Percentiles rank a stretch among this genome's conserved stretches.
These are phyloP conservation scores for Cyberlindnera subsufficiens DNA, from an alignment of 805 yeast genomes.

Conservation along the genomic window DNA sequence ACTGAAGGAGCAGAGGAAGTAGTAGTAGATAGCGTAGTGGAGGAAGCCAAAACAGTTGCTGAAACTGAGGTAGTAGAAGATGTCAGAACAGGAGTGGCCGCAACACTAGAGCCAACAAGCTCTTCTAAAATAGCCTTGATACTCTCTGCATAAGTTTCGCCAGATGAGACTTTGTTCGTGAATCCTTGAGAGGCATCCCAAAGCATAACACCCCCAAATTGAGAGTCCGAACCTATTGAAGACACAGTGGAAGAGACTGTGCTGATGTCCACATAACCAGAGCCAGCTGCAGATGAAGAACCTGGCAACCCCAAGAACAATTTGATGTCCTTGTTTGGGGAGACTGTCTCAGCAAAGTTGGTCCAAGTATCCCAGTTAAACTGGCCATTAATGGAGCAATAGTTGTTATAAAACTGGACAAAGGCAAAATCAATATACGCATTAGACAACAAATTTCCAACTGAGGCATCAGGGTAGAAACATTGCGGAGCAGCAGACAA, in stretches of 20 bases:
- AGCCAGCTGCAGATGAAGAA: conserved; percentile 47
- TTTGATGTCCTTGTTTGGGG: conserved; percentile 67
- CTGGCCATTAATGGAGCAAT: conserved; percentile 47
- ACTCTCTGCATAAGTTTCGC: conserved; percentile 35
- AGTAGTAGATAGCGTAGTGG: conserved; percentile 12
- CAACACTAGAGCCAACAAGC: conserved; percentile 7
- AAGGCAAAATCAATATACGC: conserved; percentile 75
- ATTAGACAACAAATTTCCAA: conserved; percentile 51
- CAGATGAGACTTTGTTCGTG: conserved; percentile 39
- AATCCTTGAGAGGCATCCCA: conserved; percentile 89
- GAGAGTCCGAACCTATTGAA: conserved; percentile 62
- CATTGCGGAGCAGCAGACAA: conserved; percentile 93
- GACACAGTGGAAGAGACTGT: conserved; percentile 44
- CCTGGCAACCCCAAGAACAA: conserved; percentile 76
- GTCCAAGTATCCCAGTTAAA: conserved; percentile 79
- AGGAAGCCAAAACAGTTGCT: conserved; percentile 2
- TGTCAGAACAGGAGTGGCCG: conserved; percentile 10
- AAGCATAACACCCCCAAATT: conserved; percentile 82
- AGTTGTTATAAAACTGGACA: conserved; percentile 86
- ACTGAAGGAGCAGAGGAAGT: conserved; percentile 5
- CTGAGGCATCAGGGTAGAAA: conserved; percentile 71
- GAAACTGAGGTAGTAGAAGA: conserved; percentile 10
- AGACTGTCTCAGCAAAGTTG: conserved; percentile 45
- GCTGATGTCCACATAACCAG: conserved; percentile 48
- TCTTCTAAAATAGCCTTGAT: conserved; percentile 37